Evolutionary conservation across 169 alveolate species (phyloP).

Genomic region (Plasmodium cynomolgi): DNA sequence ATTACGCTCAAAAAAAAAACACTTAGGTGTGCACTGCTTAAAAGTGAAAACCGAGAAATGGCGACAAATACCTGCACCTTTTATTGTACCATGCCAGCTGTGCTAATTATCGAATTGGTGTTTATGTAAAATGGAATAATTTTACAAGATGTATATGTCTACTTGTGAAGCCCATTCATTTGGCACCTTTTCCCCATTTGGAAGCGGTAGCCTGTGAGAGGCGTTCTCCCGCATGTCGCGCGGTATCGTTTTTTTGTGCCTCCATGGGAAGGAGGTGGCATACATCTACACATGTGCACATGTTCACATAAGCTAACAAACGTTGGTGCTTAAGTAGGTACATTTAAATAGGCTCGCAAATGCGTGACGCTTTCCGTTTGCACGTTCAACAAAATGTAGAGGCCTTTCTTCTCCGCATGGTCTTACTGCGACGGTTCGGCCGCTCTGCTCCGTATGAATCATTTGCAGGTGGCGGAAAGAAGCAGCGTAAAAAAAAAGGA

Average conservation of each 20-base stretch:
- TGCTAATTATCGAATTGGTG: not conserved
- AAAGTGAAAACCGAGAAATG: not conserved
- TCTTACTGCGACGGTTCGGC: not conserved
- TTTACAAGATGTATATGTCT: not conserved
- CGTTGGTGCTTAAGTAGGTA: not conserved
- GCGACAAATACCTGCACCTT: not conserved
- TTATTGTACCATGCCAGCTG: not conserved
- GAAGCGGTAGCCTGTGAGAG: not conserved
- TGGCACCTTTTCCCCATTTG: not conserved
- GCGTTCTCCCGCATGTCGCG: not conserved
- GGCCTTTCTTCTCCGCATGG: not conserved
- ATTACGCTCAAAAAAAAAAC: not conserved
- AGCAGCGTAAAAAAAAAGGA: not conserved
- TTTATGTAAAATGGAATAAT: not conserved
- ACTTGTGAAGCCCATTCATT: not conserved
- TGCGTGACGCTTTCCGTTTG: not conserved
- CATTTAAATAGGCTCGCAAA: not conserved
- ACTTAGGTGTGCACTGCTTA: not conserved
- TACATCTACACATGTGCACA: slow-evolving; percentile 5
- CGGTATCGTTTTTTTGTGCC: not conserved
- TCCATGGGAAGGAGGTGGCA: not conserved
- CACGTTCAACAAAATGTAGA: not conserved
- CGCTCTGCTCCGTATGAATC: not conserved
- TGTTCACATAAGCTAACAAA: not conserved
- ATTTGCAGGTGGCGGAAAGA: not conserved